Evolutionary conservation across 129 eudicot genomes (phyloP).

Genomic region (Pulicaria dysenterica): DNA sequence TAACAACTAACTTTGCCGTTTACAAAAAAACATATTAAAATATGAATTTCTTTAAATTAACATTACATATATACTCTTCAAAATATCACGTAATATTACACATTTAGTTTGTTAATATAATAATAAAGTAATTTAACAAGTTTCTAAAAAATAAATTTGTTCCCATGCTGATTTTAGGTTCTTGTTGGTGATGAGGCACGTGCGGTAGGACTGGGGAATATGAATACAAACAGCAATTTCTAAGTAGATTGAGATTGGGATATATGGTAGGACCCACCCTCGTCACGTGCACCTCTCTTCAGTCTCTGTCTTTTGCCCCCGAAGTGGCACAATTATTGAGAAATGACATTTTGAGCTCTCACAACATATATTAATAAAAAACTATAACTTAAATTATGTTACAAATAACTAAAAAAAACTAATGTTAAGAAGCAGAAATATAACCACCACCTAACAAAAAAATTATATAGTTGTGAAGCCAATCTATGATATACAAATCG

Average conservation of each 20-base stretch:
- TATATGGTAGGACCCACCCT: slow-evolving; percentile 9
- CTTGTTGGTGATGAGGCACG: slow-evolving; percentile 27
- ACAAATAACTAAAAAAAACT: too few relatives aligned
- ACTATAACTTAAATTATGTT: too few relatives aligned
- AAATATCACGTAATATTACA: too few relatives aligned
- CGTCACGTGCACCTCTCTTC: slow-evolving; percentile 40
- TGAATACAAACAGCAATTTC: slow-evolving; percentile 37
- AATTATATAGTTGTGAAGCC: too few relatives aligned
- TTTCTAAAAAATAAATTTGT: neutral
- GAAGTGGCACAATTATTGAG: slow-evolving; percentile 37
- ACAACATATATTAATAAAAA: neutral
- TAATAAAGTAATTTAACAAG: neutral
- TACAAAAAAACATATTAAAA: too few relatives aligned
- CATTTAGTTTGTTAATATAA: too few relatives aligned
- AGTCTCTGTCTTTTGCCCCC: slow-evolving; percentile 32
- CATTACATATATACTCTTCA: too few relatives aligned
- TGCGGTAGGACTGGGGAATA: slow-evolving; percentile 40
- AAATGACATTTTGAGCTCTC: slow-evolving; percentile 34
- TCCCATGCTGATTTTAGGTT: neutral
- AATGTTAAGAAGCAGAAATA: too few relatives aligned
- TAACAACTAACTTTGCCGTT: too few relatives aligned
- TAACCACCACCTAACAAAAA: too few relatives aligned
- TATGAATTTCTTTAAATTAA: too few relatives aligned
- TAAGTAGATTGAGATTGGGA: slow-evolving; percentile 33
- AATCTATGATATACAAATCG: too few relatives aligned